Conservation (phyloP, 2,329 filamentous ascomycete genomes). For the Colletotrichum tropicicola region DNA sequence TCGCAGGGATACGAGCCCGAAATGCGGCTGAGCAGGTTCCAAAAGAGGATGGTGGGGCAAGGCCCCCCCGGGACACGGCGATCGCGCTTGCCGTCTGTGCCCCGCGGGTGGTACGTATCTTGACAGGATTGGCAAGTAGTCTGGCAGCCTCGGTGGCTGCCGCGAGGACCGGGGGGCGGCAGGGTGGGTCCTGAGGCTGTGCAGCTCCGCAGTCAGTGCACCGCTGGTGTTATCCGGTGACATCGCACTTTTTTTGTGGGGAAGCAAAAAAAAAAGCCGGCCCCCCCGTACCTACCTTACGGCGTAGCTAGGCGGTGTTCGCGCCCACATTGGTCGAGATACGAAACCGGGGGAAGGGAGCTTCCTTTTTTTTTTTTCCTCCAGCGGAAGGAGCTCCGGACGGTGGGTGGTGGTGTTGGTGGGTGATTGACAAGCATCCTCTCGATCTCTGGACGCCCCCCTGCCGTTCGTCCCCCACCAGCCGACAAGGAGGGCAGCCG, state of each 20-base stretch:
- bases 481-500: not conserved
- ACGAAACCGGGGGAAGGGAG: conserved; percentile 18
- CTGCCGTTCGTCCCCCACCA: not conserved
- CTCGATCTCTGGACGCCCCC: not conserved
- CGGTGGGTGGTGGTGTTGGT: not conserved
- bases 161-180: too few relatives aligned
- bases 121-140: too few relatives aligned
- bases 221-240: too few relatives aligned
- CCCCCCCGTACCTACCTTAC: too few relatives aligned
- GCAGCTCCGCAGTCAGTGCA: not conserved
- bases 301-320: too few relatives aligned
- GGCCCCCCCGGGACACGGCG: not conserved
- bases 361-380: too few relatives aligned
- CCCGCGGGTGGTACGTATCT: too few relatives aligned
- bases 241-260: too few relatives aligned
- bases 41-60: conserved; percentile 1
- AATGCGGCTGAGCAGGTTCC: conserved; percentile 24
- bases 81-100: conserved; percentile 4
- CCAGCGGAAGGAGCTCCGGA: conserved; percentile 15
- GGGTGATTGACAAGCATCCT: not conserved
- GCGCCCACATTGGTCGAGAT: conserved; percentile 12
- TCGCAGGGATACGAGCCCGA: conserved; percentile 11
- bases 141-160: too few relatives aligned
- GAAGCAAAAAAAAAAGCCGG: too few relatives aligned
- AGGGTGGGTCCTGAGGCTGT: not conserved